phyloP scores from a whole-genome alignment of 805 yeast species.

The Blastobotrys attinorum region DNA sequence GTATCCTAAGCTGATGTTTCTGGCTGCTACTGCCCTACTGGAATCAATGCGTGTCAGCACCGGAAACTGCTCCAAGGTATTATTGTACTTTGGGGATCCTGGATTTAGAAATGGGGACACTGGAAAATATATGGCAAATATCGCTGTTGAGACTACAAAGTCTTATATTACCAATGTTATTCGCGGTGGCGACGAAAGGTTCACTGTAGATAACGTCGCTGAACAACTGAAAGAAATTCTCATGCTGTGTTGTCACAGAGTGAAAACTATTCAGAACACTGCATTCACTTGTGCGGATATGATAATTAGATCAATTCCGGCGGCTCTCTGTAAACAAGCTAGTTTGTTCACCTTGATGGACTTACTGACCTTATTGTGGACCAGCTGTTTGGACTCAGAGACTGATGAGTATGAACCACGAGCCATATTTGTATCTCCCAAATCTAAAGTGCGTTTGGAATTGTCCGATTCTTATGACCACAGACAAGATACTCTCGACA shows the following conservation, averaged over 20 bases:
- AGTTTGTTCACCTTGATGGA: slow-evolving; percentile 77
- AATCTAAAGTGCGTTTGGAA: slow-evolving; percentile 42
- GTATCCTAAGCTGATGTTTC: slow-evolving; percentile 74
- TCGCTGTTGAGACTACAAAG: slow-evolving; percentile 52
- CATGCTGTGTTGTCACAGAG: slow-evolving; percentile 68
- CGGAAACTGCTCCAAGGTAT: slow-evolving; percentile 73
- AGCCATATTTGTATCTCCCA: slow-evolving; percentile 47
- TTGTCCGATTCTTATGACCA: slow-evolving; percentile 71
- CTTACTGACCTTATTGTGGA: slow-evolving; percentile 65
- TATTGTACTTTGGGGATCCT: slow-evolving; percentile 81
- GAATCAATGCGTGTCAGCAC: slow-evolving; percentile 71
- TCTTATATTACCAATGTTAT: slow-evolving; percentile 48
- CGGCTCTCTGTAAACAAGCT: slow-evolving; percentile 64
- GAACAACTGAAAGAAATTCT: slow-evolving; percentile 62
- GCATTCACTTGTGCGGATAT: slow-evolving; percentile 72
- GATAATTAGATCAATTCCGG: slow-evolving; percentile 60
- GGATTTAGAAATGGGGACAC: slow-evolving; percentile 62
- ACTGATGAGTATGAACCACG: slow-evolving; percentile 79
- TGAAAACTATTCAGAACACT: slow-evolving; percentile 62
- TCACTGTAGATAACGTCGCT: slow-evolving; percentile 53
- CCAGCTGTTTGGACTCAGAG: slow-evolving; percentile 76
- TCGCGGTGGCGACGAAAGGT: slow-evolving; percentile 45
- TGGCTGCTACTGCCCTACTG: slow-evolving; percentile 71
- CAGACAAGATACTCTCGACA: slow-evolving; percentile 60
- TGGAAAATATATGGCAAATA: slow-evolving; percentile 56